Base-by-base conservation (phyloP, 768 basidiomycete species). In the Leccinum broughii region DNA sequence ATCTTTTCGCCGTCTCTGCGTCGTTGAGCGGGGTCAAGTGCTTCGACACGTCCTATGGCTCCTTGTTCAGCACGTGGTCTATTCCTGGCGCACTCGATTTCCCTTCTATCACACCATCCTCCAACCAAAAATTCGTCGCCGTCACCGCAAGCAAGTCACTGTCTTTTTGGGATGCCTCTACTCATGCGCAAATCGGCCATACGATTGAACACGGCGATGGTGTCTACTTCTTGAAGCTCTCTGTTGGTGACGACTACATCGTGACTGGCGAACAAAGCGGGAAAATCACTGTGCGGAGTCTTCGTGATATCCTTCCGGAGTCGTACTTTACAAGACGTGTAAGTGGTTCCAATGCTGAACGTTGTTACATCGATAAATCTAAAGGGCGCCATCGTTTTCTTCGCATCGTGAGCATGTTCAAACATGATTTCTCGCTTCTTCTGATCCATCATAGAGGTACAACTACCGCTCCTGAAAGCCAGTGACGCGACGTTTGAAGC, bases 191-290 rank as follows among this genome's bases (percentile, higher is more conserved):
- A 34, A 26, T 56, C 7, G 46, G 55, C 17, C 32, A 8, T 3
- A 4, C 13, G 1, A 52, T 58, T 7, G 3, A 50, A 8, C 37
- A 56, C 13, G 2, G 3, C 9, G 24, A 30, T 17, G 0, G 6
- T 1, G 2, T 62, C 15, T 9, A 10, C 15, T 39, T 39, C 3
- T 11, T 65, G 0, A 34, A 56, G 0, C 46, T 65, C 48, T 64
- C 63, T 26, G 37, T 46, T 1, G 6, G 49, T 1, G 60, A 53
- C 22, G 30, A 48, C 5, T 34, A 6, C n/a, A 37, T 64, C 4
- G 55, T 22, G 3, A 57, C 28, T 0, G 63, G 55, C 2, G 63
- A 64, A 22, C 0, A 10, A 3, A 51, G 49, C 2, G 63, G 63
- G 13, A 51, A 15, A 22, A 17, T 60, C 1, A 60, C 24, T 3